A percentile compares a stretch with the other conserved stretches of the same genome.
These are phyloP conservation scores for Conringia planisiliqua DNA, from an alignment of 345 rosid genomes.

Conservation along the genomic window DNA sequence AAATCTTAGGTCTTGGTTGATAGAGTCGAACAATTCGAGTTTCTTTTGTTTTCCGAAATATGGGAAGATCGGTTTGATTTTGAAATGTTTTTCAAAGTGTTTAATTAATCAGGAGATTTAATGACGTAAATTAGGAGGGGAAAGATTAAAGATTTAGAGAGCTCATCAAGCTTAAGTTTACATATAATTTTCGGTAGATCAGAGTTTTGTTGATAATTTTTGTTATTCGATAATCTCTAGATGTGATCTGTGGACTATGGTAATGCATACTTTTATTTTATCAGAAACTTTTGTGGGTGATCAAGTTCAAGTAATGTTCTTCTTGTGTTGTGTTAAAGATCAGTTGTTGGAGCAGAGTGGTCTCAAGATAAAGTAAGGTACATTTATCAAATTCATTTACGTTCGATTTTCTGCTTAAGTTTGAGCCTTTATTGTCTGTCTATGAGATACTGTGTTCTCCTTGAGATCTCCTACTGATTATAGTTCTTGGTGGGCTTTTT, in stretches of 20 bases:
- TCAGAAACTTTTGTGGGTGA: background rate
- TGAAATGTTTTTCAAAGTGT: background rate
- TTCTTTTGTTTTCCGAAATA: background rate
- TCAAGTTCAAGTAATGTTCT: background rate
- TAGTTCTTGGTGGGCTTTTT: background rate
- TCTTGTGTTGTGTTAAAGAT: constrained; percentile 14
- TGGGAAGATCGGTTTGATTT: background rate
- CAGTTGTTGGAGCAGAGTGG: background rate
- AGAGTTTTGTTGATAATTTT: background rate
- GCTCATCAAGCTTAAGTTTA: background rate
- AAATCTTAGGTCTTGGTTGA: background rate
- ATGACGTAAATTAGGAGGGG: background rate
- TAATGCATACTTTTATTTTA: background rate
- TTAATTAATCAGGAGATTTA: background rate
- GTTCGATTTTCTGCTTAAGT: background rate
- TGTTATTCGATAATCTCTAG: background rate
- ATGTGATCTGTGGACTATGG: background rate
- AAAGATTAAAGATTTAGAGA: background rate
- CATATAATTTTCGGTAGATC: background rate
- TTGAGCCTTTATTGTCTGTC: background rate
- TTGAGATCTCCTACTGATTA: background rate
- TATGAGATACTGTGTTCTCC: background rate
- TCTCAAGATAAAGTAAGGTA: background rate
- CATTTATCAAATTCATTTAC: background rate
- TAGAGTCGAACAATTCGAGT: background rate